These are phyloP conservation scores for Fusarium incarnatum DNA, from an alignment of 2,329 filamentous ascomycete genomes.

Conservation along the genomic window DNA sequence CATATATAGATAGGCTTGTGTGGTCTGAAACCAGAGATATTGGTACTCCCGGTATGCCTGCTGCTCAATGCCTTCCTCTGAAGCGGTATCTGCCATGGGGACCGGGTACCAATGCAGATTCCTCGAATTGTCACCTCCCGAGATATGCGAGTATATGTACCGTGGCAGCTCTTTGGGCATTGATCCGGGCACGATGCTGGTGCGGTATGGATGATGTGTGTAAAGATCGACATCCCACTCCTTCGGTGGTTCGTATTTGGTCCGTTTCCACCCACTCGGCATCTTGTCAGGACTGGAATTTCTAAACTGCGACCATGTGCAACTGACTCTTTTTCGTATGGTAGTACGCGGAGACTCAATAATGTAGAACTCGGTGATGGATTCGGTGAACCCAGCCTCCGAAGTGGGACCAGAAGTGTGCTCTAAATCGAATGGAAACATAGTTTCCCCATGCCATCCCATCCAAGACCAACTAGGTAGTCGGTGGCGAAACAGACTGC, in stretches of 20 bases:
- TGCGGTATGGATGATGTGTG: not conserved
- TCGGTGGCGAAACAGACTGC: not conserved
- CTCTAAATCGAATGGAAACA: not conserved
- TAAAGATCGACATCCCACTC: not conserved
- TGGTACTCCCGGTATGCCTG: not conserved
- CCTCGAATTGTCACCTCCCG: not conserved
- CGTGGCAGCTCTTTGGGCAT: not conserved
- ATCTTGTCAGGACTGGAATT: not conserved
- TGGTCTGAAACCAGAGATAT: not conserved
- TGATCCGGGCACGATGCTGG: not conserved
- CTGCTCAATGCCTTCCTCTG: not conserved
- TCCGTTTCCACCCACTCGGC: not conserved
- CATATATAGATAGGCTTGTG: not conserved
- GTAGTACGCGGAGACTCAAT: not conserved
- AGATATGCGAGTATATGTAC: not conserved
- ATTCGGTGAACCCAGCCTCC: not conserved
- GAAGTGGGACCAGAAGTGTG: not conserved
- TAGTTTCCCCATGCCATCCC: not conserved
- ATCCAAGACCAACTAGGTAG: not conserved
- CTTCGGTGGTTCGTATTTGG: not conserved
- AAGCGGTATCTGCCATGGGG: accelerated
- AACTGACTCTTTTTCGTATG: accelerated
- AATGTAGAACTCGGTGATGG: accelerated
- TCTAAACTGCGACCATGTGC: not conserved
- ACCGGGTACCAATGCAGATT: not conserved